Conservation (phyloP, 305 asterid genomes). For the Plantago coronopus region DNA sequence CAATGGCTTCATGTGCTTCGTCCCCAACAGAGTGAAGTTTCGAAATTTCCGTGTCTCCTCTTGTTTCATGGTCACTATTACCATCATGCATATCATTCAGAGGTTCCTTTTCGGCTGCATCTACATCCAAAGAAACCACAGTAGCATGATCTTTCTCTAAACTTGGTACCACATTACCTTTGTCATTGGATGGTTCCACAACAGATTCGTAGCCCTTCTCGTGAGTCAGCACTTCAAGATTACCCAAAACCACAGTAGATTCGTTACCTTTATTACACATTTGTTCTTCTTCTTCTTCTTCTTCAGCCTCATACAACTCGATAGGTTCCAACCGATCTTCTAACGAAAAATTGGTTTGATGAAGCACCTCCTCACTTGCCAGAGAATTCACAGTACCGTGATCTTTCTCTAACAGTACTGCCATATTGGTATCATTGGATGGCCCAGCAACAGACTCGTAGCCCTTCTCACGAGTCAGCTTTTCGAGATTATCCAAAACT, state of each 20-base stretch:
- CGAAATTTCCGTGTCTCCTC: neutral
- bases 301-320: constrained; percentile 43
- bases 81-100: constrained; percentile 25
- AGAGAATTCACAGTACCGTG: constrained; percentile 41
- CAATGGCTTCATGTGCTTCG: constrained; percentile 26
- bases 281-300: constrained; percentile 38
- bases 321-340: constrained; percentile 58
- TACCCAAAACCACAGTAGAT: constrained; percentile 18
- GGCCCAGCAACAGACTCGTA: constrained; percentile 11
- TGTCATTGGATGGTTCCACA: constrained; percentile 5
- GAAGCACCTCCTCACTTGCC: too few relatives aligned
- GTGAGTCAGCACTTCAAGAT: constrained; percentile 9
- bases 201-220: constrained; percentile 8
- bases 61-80: neutral
- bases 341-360: constrained; percentile 37
- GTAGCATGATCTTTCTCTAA: constrained; percentile 31
- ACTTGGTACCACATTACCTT: constrained; percentile 16
- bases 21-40: constrained; percentile 10
- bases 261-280: constrained; percentile 30
- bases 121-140: constrained; percentile 48
- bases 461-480: constrained; percentile 4
- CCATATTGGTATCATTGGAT: constrained; percentile 4
- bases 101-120: constrained; percentile 38
- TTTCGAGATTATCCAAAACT: constrained; percentile 13
- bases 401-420: constrained; percentile 25